Conservation (phyloP, 148 eudicot species). For the Nyssa sinensis region DNA sequence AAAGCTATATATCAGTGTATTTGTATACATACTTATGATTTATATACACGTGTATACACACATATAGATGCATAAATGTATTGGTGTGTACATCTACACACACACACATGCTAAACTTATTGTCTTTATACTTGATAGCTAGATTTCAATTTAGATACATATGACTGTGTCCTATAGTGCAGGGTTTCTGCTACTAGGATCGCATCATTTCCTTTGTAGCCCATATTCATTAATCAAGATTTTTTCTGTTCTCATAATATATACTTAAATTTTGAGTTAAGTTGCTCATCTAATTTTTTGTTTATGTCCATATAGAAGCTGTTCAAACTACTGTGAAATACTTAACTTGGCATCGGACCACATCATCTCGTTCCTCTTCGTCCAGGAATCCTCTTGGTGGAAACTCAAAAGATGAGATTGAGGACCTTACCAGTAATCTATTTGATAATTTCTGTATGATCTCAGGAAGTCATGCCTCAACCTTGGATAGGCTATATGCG, state of each 20-base stretch:
- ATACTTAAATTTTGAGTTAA: neutral
- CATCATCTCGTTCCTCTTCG: conserved; percentile 75
- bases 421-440: conserved; percentile 53
- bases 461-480: conserved; percentile 94
- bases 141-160: too few species aligned
- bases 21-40: too few species aligned
- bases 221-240: neutral
- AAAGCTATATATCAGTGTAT: too few species aligned
- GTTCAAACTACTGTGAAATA: conserved; percentile 66
- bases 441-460: conserved; percentile 69
- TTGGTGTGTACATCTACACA: too few species aligned
- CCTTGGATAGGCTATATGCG: conserved; percentile 82
- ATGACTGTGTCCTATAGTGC: too few species aligned
- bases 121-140: too few species aligned
- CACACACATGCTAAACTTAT: too few species aligned
- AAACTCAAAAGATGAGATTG: conserved; percentile 59
- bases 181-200: too few species aligned
- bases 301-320: conserved; percentile 43
- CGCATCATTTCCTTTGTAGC: neutral
- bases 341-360: conserved; percentile 89
- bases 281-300: neutral
- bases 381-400: conserved; percentile 66
- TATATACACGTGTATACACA: too few species aligned
- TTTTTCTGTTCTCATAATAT: neutral
- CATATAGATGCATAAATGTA: too few species aligned